Percentiles rank a stretch among this genome's conserved stretches.
Conservation (phyloP, 2,329 filamentous ascomycete species). For the Diplodia sapinea region DNA sequence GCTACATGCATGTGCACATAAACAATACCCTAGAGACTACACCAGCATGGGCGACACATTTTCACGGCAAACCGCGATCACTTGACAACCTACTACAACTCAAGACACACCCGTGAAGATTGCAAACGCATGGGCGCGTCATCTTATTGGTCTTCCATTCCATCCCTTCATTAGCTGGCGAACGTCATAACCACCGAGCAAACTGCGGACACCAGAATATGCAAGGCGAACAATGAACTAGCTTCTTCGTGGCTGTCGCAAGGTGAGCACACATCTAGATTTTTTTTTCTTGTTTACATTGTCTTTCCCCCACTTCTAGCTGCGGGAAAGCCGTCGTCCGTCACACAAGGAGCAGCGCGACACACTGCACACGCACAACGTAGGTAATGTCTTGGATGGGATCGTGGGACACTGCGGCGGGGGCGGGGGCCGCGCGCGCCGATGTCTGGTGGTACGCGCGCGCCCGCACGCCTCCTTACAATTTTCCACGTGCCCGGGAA, state of each 20-base stretch:
- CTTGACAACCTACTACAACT: background rate
- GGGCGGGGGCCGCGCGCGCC: background rate
- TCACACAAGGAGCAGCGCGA: background rate
- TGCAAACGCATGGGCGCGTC: background rate
- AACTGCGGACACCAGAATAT: background rate
- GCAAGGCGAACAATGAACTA: background rate
- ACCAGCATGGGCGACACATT: background rate
- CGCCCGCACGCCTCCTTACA: slow-evolving; percentile 5
- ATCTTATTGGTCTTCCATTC: background rate
- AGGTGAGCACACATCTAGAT: background rate
- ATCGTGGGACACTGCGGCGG: background rate
- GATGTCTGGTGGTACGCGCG: background rate
- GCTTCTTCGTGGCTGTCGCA: slow-evolving; percentile 8
- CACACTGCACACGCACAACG: background rate
- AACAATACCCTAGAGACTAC: background rate
- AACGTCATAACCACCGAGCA: background rate
- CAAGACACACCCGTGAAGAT: background rate
- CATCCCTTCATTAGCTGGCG: background rate
- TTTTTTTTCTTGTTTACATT: background rate
- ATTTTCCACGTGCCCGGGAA: slow-evolving; percentile 25
- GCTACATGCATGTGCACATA: slow-evolving; percentile 17
- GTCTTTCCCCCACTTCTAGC: background rate
- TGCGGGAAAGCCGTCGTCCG: background rate
- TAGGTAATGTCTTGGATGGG: background rate
- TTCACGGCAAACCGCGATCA: background rate